These are phyloP conservation scores for Aspergillus aculeatus DNA, from an alignment of 2,329 filamentous ascomycete genomes.

Conservation along the genomic window DNA sequence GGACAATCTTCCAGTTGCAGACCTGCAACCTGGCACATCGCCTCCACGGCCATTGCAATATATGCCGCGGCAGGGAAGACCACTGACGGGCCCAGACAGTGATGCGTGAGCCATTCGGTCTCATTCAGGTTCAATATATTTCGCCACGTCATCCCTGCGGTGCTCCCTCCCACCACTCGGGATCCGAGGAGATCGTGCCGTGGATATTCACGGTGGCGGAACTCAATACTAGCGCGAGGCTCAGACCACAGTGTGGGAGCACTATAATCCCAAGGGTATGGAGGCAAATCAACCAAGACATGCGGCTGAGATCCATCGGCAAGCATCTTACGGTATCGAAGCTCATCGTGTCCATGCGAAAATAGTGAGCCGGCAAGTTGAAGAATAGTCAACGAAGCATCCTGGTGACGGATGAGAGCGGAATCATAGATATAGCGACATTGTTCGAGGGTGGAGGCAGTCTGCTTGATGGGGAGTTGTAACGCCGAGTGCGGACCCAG, in stretches of 20 bases:
- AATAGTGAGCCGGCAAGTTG: neutral
- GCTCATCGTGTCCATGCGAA: neutral
- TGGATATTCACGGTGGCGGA: constrained; percentile 14
- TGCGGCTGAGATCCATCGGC: neutral
- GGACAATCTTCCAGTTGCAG: neutral
- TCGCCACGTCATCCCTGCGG: constrained; percentile 23
- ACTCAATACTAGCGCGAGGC: constrained; percentile 18
- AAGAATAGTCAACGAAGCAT: neutral
- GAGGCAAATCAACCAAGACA: constrained; percentile 23
- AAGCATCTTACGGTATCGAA: neutral
- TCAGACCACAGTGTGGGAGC: constrained; percentile 22
- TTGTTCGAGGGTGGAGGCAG: neutral
- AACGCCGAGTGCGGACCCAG: neutral
- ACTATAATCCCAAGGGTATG: constrained; percentile 26
- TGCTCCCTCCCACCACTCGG: constrained; percentile 6
- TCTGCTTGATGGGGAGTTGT: neutral
- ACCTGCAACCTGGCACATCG: constrained; percentile 13
- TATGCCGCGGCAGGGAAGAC: constrained; percentile 33
- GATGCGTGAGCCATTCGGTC: constrained; percentile 30
- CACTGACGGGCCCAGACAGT: constrained; percentile 20
- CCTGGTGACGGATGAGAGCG: neutral
- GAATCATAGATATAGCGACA: neutral
- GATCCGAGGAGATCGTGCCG: constrained; percentile 27
- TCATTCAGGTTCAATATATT: constrained; percentile 27
- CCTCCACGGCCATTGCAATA: constrained; percentile 30